Base-by-base conservation (phyloP, 2,329 filamentous ascomycete species). In the Clarireedia paspali region DNA sequence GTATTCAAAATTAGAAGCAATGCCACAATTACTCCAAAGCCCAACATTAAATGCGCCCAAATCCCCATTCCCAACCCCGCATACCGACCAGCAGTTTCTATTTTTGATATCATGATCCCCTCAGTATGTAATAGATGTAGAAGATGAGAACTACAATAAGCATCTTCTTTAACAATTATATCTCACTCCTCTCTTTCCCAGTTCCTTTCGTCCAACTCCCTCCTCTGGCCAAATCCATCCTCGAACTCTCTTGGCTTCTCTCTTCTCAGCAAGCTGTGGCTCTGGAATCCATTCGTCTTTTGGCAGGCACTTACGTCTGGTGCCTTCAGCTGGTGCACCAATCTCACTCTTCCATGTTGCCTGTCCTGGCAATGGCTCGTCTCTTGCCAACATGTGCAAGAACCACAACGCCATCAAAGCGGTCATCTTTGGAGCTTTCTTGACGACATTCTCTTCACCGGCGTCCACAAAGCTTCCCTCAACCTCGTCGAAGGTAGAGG, bases 141-240 rank as follows among this genome's bases (percentile, higher is more conserved):
- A n/a, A 20, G 15, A 42, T 42, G 39, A 20, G 39, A 42, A 42
- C 39, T 17, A 42, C 9, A 42, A 42, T 15, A 42, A 42, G 17
- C 57, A 59, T 47, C 46, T 47, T 50, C 46, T 47, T 53, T 60
- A 66, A 53, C 55, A 60, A 54, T 49, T 59, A 63, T 85, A 85
- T 58, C 77, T 72, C 39, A 86, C 81, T 15, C 83, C 83, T 56
- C 83, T 75, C 74, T 82, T 84, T 5, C 84, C 85, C 52, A 86
- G 75, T 73, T 91, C 87, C 72, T 88, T 84, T 65, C 86, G 77
- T 7, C 84, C 83, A 10, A 91, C 75, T 3, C 83, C 76, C 65
- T 91, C 88, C 65, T 91, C 86, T 1, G 88, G 88, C 73, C 83
- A 79, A 0, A 89, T 80, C 88, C 88, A 91, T 0, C 87, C 88